Conservation (phyloP, 371 early-diverging fungal genomes). For the Mortierella sp. region DNA sequence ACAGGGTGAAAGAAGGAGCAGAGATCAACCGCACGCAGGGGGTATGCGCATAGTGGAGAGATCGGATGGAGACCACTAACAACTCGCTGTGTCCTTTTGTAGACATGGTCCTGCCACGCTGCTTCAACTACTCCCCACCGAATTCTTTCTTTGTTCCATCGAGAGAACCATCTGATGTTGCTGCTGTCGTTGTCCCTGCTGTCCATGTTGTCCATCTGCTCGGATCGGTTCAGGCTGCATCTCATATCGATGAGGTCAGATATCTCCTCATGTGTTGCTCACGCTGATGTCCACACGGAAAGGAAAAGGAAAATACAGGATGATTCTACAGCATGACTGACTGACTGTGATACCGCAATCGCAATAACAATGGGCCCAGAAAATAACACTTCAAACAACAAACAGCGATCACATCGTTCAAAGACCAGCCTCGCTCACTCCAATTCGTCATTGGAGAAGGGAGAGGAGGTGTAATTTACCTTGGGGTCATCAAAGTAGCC, state of each 20-base stretch:
- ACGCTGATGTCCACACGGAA: background rate
- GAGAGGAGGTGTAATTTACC: constrained; percentile 46
- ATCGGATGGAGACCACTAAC: background rate
- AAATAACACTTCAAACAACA: background rate
- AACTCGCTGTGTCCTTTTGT: background rate
- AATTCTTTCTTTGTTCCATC: background rate
- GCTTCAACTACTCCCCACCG: background rate
- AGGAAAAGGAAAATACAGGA: background rate
- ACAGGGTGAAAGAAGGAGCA: background rate
- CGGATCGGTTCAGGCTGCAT: background rate
- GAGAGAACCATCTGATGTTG: background rate
- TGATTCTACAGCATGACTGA: background rate
- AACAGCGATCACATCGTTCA: no score
- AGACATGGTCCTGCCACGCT: background rate
- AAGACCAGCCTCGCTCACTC: no score
- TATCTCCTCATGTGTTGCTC: background rate
- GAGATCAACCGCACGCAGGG: background rate
- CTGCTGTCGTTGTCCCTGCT: background rate
- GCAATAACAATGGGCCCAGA: constrained; percentile 6
- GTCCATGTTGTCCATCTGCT: background rate
- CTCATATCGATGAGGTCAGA: background rate
- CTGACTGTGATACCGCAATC: background rate
- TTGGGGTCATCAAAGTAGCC: constrained; percentile 71
- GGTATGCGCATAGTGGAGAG: background rate
- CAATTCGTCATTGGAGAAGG: background rate